Evolutionary conservation across 805 yeast genomes (phyloP), one percentile per base, ranked within the genome.

Genomic region (Barnettozyma sp.): DNA sequence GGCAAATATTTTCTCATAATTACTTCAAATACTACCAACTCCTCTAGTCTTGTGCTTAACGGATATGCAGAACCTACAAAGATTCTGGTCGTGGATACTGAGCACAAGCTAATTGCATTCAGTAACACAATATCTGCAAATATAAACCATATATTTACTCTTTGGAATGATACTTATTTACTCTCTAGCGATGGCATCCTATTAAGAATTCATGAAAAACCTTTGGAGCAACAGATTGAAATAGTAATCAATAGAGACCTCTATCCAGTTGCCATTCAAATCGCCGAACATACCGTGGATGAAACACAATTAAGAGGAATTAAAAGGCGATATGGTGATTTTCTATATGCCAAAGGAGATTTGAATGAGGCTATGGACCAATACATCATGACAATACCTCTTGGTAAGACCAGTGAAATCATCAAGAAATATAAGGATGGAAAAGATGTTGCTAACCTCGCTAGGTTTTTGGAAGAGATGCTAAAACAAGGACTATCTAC

Each of bases 361-460:
- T 71, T 62, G 27, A 73, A 73, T 4, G 85, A 74, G 7, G 83
- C 97, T 0, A 73, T 86, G 44, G 66, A 70, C n/a, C 80, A 82
- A 43, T 92, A 79, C 49, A 69, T 82, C n/a, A 70, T 64, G 17
- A 71, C 78, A 4, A 52, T 76, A n/a, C 62, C 53, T 2, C 43
- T 69, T 3, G 76, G 77, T 0, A 75, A 76, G 35, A 73, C 87
- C 3, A 82, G 90, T 54, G 83, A 78, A 40, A 75, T 87, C 4
- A 83, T 90, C 14, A 73, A 84, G 28, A 79, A 80, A 48, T 85
- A 80, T 55, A 78, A 82, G 44, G 94, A 81, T 41, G 79, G 86
- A 15, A 76, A 83, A 6, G 79, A 81, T 39, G 82, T 85, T 2
- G 62, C 65, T 20, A 73, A 73, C 40, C 59, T 88, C 48, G 70